Conservation (phyloP, 2,329 filamentous ascomycete species). For the Metarhizium brunneum region DNA sequence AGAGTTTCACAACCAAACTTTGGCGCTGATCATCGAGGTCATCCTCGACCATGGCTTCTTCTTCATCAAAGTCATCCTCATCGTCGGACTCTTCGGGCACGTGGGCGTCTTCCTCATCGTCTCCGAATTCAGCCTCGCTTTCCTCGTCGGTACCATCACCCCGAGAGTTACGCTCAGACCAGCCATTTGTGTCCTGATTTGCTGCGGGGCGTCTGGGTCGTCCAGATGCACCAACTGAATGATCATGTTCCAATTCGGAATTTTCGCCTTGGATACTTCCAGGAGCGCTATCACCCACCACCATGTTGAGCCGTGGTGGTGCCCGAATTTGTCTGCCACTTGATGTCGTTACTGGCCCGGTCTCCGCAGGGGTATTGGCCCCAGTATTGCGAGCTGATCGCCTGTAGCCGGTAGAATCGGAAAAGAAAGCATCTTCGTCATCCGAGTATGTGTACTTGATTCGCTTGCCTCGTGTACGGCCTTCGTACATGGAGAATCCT, state of each 20-base stretch:
- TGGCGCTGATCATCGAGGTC: constrained; percentile 38
- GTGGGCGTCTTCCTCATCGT: constrained; percentile 62
- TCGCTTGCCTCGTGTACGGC: constrained; percentile 88
- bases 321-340: constrained; percentile 80
- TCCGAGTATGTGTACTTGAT: constrained; percentile 96
- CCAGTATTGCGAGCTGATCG: constrained; percentile 68
- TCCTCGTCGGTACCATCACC: constrained; percentile 51
- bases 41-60: constrained; percentile 45
- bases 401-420: constrained; percentile 51
- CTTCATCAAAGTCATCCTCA: constrained; percentile 49
- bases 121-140: constrained; percentile 65
- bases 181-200: constrained; percentile 41
- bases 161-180: constrained; percentile 26
- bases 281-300: constrained; percentile 39
- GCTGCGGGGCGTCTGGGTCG: constrained; percentile 41
- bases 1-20: constrained; percentile 69
- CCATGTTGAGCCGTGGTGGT: constrained; percentile 56
- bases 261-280: constrained; percentile 37
- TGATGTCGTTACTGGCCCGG: constrained; percentile 59
- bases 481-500: constrained; percentile 90
- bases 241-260: constrained; percentile 29
- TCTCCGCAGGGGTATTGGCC: constrained; percentile 62
- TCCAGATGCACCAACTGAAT: constrained; percentile 33
- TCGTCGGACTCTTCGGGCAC: constrained; percentile 54
- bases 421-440: constrained; percentile 64